These are phyloP conservation scores for Gorgonomyces haynaldii DNA, from an alignment of 192 early-diverging fungal genomes.

Conservation along the genomic window DNA sequence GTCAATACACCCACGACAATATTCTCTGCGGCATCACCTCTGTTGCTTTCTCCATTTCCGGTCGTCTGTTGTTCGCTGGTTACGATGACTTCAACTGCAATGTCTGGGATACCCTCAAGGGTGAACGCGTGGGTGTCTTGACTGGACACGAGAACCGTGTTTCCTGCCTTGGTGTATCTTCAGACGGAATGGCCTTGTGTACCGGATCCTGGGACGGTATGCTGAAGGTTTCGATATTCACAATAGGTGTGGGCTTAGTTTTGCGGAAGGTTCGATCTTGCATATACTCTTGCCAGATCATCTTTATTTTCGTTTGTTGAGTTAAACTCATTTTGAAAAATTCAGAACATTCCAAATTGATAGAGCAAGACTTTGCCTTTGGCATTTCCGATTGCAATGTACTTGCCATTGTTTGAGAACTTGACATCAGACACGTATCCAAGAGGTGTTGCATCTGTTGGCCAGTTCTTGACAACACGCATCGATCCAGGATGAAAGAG, in stretches of 20 bases:
- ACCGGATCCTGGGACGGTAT: slow-evolving; percentile 97
- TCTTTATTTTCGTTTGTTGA: not conserved
- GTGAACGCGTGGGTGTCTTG: slow-evolving; percentile 85
- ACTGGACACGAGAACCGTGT: slow-evolving; percentile 95
- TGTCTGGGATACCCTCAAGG: slow-evolving; percentile 98
- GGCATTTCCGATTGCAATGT: slow-evolving; percentile 81
- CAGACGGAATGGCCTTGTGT: slow-evolving; percentile 96
- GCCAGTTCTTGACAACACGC: slow-evolving; percentile 90
- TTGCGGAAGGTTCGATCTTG: not conserved
- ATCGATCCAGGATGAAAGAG: slow-evolving; percentile 72
- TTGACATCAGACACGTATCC: slow-evolving; percentile 64
- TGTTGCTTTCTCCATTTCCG: slow-evolving; percentile 92
- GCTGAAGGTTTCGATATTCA: slow-evolving; percentile 61
- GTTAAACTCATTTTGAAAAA: no score
- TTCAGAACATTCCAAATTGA: slow-evolving; percentile 50
- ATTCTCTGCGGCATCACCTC: slow-evolving; percentile 98
- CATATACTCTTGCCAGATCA: not conserved
- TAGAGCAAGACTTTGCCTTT: slow-evolving; percentile 83
- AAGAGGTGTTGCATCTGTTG: slow-evolving; percentile 68
- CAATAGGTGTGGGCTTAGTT: slow-evolving; percentile 8
- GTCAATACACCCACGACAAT: slow-evolving; percentile 96
- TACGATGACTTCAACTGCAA: slow-evolving; percentile 99
- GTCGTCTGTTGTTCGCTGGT: slow-evolving; percentile 92
- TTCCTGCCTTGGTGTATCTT: slow-evolving; percentile 88
- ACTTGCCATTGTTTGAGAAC: slow-evolving; percentile 89